Evolutionary conservation across 1,139 yeast genomes (phyloP).

Genomic region (Debaryomycetaceae sp.): DNA sequence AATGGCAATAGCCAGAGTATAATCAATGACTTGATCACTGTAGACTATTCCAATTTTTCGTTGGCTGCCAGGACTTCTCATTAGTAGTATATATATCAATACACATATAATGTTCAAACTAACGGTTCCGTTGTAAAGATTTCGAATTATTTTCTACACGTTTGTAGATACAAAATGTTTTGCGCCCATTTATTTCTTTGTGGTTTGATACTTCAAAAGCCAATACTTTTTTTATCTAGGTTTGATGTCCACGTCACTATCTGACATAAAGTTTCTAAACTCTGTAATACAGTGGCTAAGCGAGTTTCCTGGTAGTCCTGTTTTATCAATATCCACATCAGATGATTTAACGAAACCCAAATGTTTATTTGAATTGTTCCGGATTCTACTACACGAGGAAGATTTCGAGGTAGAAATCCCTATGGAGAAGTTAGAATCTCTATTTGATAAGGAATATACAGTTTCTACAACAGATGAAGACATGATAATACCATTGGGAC

Average conservation of each 20-base stretch:
- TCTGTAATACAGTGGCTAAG: conserved; percentile 24
- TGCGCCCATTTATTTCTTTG: neutral
- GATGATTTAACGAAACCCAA: conserved; percentile 14
- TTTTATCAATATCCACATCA: conserved; percentile 8
- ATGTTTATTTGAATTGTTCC: conserved; percentile 12
- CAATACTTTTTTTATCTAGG: neutral
- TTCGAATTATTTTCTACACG: neutral
- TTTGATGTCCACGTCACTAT: conserved; percentile 5
- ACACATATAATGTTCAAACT: no score
- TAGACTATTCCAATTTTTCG: conserved; percentile 46
- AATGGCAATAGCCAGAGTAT: conserved; percentile 17
- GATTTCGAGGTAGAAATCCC: conserved; percentile 10
- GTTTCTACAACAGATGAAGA: conserved; percentile 2
- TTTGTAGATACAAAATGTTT: neutral
- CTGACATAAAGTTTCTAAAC: conserved; percentile 10
- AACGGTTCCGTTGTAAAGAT: no score
- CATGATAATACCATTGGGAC: conserved; percentile 7
- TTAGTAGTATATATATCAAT: no score
- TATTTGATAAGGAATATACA: conserved; percentile 3
- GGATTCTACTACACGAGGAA: conserved; percentile 13
- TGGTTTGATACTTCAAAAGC: neutral
- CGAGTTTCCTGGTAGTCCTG: conserved; percentile 20
- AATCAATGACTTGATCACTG: conserved; percentile 41
- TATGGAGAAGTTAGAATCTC: conserved; percentile 2
- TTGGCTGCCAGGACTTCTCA: conserved; percentile 13